Evolutionary conservation across 257 asterid genomes (phyloP), one percentile per base, ranked within the genome.

Genomic region (Ballota nigra): DNA sequence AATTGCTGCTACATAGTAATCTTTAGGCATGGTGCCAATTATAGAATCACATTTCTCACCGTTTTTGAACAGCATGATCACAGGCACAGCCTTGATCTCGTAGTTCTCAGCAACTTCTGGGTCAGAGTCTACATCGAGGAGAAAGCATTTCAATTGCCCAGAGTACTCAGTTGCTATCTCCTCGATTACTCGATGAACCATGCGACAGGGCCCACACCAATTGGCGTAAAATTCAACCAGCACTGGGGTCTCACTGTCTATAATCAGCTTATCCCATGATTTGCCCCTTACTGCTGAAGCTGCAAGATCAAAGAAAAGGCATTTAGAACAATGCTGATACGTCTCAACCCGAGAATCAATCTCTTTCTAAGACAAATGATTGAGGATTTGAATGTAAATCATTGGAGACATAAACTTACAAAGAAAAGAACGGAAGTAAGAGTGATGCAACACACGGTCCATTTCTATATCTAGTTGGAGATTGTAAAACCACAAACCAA

Each of bases 151-250:
- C 15, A 94, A 43, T 73, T 81, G 85, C 71, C 96, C 98, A 0
- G 92, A 79, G 81, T 91, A 94, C 20, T 91, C 97, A 0, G 63
- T 68, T 60, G 98, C 89, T 72, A 94, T 88, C 82, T 94, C 99
- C 45, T 88, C 95, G 2, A 91, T 88, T 22, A 89, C 90, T 63
- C 97, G 88, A 55, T 94, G 97, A 71, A 89, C 97, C 97, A 94
- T 91, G 70, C 83, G 84, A 79, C 97, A 94, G 15, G 97, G 99
- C 24, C 97, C 99, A 73, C 97, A 94, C 97, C 99, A 94, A 71
- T 91, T 85, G 26, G 98, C 86, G 18, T 86, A 84, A 69, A 94
- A 91, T 69, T 91, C 97, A 18, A 94, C 97, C 1, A 91, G 95
- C 41, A 91, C 99, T 8, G 97, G 93, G 7, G 67, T 13, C 9